Evolutionary conservation across 371 early-diverging fungal genomes (phyloP).

Genomic region (Mucor mucedo): DNA sequence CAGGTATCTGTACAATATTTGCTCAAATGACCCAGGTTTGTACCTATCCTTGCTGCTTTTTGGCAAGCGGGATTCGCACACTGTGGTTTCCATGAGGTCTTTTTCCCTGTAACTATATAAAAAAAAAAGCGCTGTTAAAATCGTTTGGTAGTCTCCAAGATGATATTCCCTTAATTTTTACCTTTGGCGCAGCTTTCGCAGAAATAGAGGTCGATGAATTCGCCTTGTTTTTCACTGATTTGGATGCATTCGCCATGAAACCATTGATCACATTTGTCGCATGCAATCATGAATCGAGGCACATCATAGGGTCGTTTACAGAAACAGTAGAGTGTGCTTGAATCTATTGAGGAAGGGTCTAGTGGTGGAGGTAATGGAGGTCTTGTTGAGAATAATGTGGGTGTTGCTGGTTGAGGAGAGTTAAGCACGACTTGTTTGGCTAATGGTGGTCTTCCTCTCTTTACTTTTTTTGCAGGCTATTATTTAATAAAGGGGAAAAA

Average conservation of each 20-base stretch:
- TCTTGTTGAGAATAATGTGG: conserved; percentile 6
- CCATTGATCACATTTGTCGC: conserved; percentile 65
- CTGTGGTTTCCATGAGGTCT: conserved; percentile 56
- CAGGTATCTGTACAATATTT: conserved; percentile 49
- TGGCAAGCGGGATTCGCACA: conserved; percentile 57
- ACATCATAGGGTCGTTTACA: conserved; percentile 56
- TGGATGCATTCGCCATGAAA: conserved; percentile 66
- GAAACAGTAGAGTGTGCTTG: conserved; percentile 47
- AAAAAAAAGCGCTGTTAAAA: no score
- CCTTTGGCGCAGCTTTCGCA: conserved; percentile 55
- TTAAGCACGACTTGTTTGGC: not conserved
- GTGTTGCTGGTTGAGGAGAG: not conserved
- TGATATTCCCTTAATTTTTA: not conserved
- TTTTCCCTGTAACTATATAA: conserved; percentile 50
- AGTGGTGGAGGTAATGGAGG: not conserved
- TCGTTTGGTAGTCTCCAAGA: no score
- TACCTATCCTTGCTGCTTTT: conserved; percentile 43
- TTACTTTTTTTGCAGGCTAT: conserved; percentile 29
- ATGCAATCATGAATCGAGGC: conserved; percentile 62
- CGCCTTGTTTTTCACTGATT: conserved; percentile 55
- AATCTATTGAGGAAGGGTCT: conserved; percentile 1
- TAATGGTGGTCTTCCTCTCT: conserved; percentile 33
- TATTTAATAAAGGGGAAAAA: not conserved
- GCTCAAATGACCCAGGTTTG: conserved; percentile 38
- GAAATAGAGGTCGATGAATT: conserved; percentile 57